Evolutionary conservation across 768 basidiomycete genomes (phyloP).

Genomic region (Hygrophorus russula): DNA sequence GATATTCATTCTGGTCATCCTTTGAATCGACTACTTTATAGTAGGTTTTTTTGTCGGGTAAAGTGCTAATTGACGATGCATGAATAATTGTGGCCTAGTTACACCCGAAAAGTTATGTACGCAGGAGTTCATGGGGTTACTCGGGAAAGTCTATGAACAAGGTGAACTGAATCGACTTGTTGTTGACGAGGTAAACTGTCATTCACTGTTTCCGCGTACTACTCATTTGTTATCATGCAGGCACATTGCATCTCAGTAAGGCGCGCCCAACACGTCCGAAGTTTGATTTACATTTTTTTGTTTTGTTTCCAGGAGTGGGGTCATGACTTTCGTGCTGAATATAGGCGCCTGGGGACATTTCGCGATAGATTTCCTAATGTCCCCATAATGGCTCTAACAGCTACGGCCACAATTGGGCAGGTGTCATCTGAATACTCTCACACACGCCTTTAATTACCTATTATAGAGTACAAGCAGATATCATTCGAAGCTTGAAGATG

Average conservation of each 20-base stretch:
- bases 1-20: slow-evolving; percentile 55
- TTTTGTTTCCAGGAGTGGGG: slow-evolving; percentile 62
- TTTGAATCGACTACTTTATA: slow-evolving; percentile 54
- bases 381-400: slow-evolving; percentile 83
- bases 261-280: not conserved
- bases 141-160: slow-evolving; percentile 41
- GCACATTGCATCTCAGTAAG: slow-evolving; percentile 77
- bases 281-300: too few relatives aligned
- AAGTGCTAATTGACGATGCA: not conserved
- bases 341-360: slow-evolving; percentile 61
- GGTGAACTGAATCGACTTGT: slow-evolving; percentile 61
- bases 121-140: slow-evolving; percentile 37
- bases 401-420: slow-evolving; percentile 66
- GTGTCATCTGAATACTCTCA: slow-evolving; percentile 9
- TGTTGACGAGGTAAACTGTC: slow-evolving; percentile 57
- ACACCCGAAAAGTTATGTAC: slow-evolving; percentile 68
- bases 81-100: slow-evolving; percentile 24
- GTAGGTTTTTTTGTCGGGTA: slow-evolving; percentile 25
- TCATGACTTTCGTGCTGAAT: slow-evolving; percentile 68
- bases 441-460: not conserved
- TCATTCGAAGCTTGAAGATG: slow-evolving; percentile 57
- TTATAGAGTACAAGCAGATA: slow-evolving; percentile 62
- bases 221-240: slow-evolving; percentile 20
- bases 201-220: not conserved
- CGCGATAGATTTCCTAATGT: slow-evolving; percentile 53